Conservation (phyloP, 208 protist genomes). For the Trypanosoma vivax region DNA sequence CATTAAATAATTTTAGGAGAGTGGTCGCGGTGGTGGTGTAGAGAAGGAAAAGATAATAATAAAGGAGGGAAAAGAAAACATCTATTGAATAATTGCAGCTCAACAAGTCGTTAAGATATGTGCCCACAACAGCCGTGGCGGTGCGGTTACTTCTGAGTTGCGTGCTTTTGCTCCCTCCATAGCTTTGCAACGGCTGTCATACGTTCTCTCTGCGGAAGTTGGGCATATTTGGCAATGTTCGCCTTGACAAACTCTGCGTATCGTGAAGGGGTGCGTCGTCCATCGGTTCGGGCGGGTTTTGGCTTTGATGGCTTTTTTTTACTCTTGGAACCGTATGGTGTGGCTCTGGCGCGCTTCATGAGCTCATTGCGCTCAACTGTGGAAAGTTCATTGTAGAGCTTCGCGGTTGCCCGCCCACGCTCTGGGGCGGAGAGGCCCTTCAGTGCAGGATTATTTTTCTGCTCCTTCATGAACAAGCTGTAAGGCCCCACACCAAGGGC, state of each 20-base stretch:
- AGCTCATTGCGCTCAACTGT: slow-evolving; percentile 42
- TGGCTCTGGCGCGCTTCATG: slow-evolving; percentile 57
- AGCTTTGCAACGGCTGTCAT: slow-evolving; percentile 83
- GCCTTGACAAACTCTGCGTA: slow-evolving; percentile 78
- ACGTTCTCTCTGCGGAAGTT: slow-evolving; percentile 66
- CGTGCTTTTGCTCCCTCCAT: slow-evolving; percentile 68
- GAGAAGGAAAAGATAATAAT: too few relatives aligned
- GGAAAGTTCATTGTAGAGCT: slow-evolving; percentile 71
- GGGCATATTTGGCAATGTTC: slow-evolving; percentile 66
- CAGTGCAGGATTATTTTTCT: slow-evolving; percentile 80
- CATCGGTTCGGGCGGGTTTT: slow-evolving; percentile 15
- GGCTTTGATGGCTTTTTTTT: slow-evolving; percentile 2
- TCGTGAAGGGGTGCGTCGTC: slow-evolving; percentile 24
- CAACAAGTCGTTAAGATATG: too few relatives aligned
- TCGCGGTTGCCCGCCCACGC: slow-evolving; percentile 69
- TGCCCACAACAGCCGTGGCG: too few relatives aligned
- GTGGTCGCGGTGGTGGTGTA: too few relatives aligned
- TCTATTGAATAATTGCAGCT: too few relatives aligned
- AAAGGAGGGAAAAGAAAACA: too few relatives aligned
- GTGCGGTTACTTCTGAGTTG: background rate
- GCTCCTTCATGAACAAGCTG: slow-evolving; percentile 80
- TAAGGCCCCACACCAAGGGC: slow-evolving; percentile 75
- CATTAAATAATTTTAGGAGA: too few relatives aligned
- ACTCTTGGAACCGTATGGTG: slow-evolving; percentile 21
- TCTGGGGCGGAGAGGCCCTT: slow-evolving; percentile 56